These are phyloP conservation scores for Globisporangium cylindrosporum DNA, from an alignment of 352 stramenopile genomes.

Conservation along the genomic window DNA sequence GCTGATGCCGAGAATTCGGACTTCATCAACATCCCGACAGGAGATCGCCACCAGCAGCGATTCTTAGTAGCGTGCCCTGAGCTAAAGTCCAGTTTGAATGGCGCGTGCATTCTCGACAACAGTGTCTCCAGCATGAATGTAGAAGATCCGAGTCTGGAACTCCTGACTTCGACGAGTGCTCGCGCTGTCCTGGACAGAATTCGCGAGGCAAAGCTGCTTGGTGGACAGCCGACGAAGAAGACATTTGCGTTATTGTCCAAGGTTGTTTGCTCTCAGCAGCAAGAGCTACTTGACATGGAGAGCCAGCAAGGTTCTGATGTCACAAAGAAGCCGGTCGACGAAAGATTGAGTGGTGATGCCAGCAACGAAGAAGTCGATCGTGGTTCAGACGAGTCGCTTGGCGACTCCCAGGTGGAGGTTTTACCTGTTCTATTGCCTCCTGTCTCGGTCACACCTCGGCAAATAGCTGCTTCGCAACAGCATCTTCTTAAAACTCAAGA, in stretches of 20 bases:
- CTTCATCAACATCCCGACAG: neutral
- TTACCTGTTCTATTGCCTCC: neutral
- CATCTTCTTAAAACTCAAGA: neutral
- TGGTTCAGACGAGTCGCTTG: neutral
- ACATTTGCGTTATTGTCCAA: neutral
- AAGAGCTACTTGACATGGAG: neutral
- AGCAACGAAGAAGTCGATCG: neutral
- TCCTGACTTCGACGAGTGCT: conserved; percentile 10
- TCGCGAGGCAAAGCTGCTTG: conserved; percentile 33
- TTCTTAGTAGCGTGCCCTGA: neutral
- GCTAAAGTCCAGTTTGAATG: neutral
- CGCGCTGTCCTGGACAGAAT: conserved; percentile 39
- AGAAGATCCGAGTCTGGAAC: neutral
- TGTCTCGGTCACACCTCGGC: neutral
- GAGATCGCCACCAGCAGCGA: neutral
- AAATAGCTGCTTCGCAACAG: neutral
- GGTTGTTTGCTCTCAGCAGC: neutral
- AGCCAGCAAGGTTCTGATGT: neutral
- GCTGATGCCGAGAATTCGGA: neutral
- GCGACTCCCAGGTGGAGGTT: neutral
- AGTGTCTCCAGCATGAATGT: neutral
- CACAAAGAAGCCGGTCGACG: neutral
- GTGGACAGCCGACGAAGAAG: neutral
- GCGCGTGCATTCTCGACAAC: neutral
- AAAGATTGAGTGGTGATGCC: too few relatives aligned